A percentile compares a stretch with the other conserved stretches of the same genome.
Conservation (phyloP, 2,329 filamentous ascomycete genomes). For the Ustulina deusta region DNA sequence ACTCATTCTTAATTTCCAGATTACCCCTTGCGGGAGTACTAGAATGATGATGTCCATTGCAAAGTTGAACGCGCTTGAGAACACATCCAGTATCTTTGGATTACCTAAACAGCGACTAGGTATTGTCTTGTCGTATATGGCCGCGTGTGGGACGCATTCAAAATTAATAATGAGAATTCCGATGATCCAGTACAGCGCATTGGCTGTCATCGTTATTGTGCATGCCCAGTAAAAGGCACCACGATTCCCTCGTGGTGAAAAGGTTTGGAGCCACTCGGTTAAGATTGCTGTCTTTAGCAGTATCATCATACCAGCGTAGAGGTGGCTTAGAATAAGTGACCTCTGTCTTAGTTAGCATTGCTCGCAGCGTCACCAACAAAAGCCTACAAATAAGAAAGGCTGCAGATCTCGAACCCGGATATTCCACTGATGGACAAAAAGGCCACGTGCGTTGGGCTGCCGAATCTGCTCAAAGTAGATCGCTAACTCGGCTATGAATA, state of each 20-base stretch:
- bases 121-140: constrained; percentile 10
- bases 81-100: neutral
- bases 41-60: neutral
- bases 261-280: constrained; percentile 2
- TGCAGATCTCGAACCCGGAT: neutral
- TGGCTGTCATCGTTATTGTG: neutral
- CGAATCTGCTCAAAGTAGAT: constrained; percentile 13
- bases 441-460: constrained; percentile 9
- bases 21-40: constrained; percentile 5
- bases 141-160: neutral
- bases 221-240: constrained; percentile 10
- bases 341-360: constrained; percentile 3
- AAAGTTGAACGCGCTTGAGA: neutral
- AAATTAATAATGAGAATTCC: neutral
- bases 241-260: neutral
- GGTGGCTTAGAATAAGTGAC: neutral
- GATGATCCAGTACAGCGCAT: neutral
- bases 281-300: constrained; percentile 9
- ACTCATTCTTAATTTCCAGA: constrained; percentile 9
- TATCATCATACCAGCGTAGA: constrained; percentile 9
- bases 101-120: neutral
- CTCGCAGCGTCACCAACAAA: neutral
- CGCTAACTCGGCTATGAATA: neutral
- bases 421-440: constrained; percentile 13
- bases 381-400: neutral